Evolutionary conservation across 2,329 filamentous ascomycete genomes (phyloP).

Genomic region (Neocatenulostroma microsporum): DNA sequence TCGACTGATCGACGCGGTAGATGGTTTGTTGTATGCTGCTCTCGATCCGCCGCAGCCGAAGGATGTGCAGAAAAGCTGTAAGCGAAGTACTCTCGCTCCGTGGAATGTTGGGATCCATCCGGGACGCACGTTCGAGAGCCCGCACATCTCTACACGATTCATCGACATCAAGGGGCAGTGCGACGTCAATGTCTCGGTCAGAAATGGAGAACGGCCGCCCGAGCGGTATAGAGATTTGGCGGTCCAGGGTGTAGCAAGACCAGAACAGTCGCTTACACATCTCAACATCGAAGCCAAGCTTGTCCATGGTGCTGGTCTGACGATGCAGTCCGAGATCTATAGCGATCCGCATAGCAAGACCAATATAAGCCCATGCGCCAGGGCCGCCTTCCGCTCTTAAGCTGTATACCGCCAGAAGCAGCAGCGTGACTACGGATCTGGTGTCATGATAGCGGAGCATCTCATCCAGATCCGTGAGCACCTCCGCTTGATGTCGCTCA

Average conservation of each 20-base stretch:
- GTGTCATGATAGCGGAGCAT: slow-evolving; percentile 27
- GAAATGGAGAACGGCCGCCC: slow-evolving; percentile 31
- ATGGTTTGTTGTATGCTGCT: slow-evolving; percentile 15
- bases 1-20: slow-evolving; percentile 12
- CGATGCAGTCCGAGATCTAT: slow-evolving; percentile 30
- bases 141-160: not conserved
- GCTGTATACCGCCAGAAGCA: slow-evolving; percentile 30
- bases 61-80: slow-evolving; percentile 18
- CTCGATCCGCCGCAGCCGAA: slow-evolving; percentile 12
- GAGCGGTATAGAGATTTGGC: slow-evolving; percentile 28
- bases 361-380: slow-evolving; percentile 30
- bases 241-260: slow-evolving; percentile 31
- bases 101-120: too few relatives aligned
- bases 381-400: slow-evolving; percentile 31
- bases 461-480: slow-evolving; percentile 27
- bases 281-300: not conserved
- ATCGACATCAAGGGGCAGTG: slow-evolving; percentile 27
- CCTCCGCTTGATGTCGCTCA: slow-evolving; percentile 26
- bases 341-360: slow-evolving; percentile 26
- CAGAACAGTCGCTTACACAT: slow-evolving; percentile 26
- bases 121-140: not conserved
- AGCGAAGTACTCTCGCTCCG: not conserved
- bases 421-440: slow-evolving; percentile 27
- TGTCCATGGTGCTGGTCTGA: not conserved
- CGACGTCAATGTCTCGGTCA: slow-evolving; percentile 20